Evolutionary conservation across 768 basidiomycete genomes (phyloP), one percentile per base, ranked within the genome.

Genomic region (Rhodotorula paludigena): DNA sequence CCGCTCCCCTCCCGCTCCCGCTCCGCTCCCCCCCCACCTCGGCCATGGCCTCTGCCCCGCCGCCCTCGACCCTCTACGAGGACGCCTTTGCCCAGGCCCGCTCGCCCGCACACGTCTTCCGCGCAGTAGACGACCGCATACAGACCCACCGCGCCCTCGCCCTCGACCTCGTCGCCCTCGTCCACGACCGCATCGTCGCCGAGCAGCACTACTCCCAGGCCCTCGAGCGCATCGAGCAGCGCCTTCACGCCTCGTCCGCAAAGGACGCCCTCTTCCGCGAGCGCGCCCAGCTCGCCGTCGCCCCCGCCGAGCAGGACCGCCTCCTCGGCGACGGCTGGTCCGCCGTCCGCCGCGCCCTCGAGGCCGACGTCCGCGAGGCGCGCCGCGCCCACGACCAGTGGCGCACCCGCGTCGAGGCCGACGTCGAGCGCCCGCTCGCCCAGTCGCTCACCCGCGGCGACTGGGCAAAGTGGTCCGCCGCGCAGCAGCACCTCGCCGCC

Each of bases 141-240:
- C 45, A 55, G 41, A 56, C 64, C 65, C 12, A 59, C 11, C 65
- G 66, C 36, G 62, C 70, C 28, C 53, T 67, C 53, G 62, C 70
- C 25, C n/a, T 30, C 30, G 70, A 72, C 63, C 70, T 72, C 63
- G 57, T 66, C 9, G 6, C 44, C 32, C 61, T 67, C 63, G 48
- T 48, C 65, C 49, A 48, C 48, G 70, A 64, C 23, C 65, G 74
- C 57, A 66, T 74, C 61, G 62, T 72, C 67, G 41, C 75, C 75
- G 72, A 78, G 66, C 68, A 77, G 16, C 18, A n/a, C 25, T 74
- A 72, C 63, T 35, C 63, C 55, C 56, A 63, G n/a, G 28, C 60
- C 3, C 63, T 74, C 39, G 20, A 68, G 10, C 42, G 48, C 25
- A 60, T 69, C 57, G 10, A 30, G 0, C 18, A 45, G n/a, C 61